Evolutionary conservation across 2,329 filamentous ascomycete species (phyloP).

Genomic region (Teratosphaeria pseudoeucalypti): DNA sequence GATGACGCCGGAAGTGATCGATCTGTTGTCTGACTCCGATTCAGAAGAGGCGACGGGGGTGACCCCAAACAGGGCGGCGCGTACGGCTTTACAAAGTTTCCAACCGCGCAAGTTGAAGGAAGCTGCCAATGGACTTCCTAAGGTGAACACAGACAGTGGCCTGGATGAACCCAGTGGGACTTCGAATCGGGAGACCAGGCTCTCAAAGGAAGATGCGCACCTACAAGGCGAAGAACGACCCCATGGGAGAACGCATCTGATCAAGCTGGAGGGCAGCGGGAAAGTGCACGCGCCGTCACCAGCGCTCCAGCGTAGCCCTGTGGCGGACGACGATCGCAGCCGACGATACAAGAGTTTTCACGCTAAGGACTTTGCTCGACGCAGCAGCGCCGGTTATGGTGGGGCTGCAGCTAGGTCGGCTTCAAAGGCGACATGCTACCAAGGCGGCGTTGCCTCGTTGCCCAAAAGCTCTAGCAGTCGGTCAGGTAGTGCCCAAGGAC

Average conservation of each 20-base stretch:
- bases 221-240: not conserved
- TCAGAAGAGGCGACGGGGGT: slow-evolving; percentile 2
- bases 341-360: not conserved
- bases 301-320: not conserved
- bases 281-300: not conserved
- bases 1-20: slow-evolving; percentile 4
- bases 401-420: not conserved
- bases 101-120: slow-evolving; percentile 7
- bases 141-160: not conserved
- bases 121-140: not conserved
- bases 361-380: slow-evolving; percentile 1
- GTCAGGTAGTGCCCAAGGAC: not conserved
- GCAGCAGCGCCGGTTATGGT: not conserved
- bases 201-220: not conserved
- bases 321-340: not conserved
- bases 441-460: not conserved
- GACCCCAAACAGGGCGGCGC: slow-evolving; percentile 3
- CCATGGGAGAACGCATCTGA: not conserved
- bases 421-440: not conserved
- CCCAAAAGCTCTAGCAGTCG: not conserved
- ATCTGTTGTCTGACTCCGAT: slow-evolving; percentile 2
- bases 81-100: slow-evolving; percentile 3
- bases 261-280: not conserved
- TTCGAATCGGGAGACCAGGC: not conserved
- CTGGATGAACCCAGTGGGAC: not conserved